Percentiles rank a stretch among this genome's conserved stretches.
Evolutionary conservation across 2,329 filamentous ascomycete genomes (phyloP).

Genomic region (Trichoderma lentiforme): DNA sequence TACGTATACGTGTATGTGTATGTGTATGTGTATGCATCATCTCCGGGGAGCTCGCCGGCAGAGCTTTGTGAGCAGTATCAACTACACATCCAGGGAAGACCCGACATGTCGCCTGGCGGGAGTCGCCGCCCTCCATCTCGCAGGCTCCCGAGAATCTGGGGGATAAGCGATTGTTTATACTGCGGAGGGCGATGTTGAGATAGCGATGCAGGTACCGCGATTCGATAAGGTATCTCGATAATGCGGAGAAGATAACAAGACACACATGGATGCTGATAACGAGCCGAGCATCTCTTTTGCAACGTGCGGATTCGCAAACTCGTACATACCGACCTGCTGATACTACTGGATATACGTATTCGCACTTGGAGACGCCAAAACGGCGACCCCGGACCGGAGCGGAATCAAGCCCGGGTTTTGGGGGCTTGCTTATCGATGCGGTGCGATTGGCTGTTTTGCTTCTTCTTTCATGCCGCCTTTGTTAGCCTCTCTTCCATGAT

Average conservation of each 20-base stretch:
- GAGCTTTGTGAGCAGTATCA: background rate
- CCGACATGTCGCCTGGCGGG: background rate
- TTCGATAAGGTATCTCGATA: background rate
- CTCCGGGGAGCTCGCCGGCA: background rate
- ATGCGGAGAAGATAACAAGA: background rate
- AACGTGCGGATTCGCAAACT: background rate
- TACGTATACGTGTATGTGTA: background rate
- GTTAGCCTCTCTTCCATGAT: background rate
- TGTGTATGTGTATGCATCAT: background rate
- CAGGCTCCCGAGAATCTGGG: constrained; percentile 6
- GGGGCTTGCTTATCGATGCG: constrained; percentile 1
- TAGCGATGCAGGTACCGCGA: background rate
- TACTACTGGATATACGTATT: too few relatives aligned
- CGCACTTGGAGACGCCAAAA: background rate
- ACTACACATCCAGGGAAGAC: background rate
- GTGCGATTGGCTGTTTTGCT: background rate
- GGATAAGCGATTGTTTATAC: background rate
- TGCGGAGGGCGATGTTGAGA: background rate
- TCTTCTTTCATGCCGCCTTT: background rate
- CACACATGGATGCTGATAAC: constrained; percentile 5
- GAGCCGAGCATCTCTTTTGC: background rate
- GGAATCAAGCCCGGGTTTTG: background rate
- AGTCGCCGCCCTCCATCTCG: constrained; percentile 14
- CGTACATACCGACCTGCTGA: background rate
- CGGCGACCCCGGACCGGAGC: constrained; percentile 7